A percentile compares a stretch with the other conserved stretches of the same genome.
Evolutionary conservation across 225 moss, liverwort and hornwort species (phyloP).

Genomic region (Antitrichia curtipendula): DNA sequence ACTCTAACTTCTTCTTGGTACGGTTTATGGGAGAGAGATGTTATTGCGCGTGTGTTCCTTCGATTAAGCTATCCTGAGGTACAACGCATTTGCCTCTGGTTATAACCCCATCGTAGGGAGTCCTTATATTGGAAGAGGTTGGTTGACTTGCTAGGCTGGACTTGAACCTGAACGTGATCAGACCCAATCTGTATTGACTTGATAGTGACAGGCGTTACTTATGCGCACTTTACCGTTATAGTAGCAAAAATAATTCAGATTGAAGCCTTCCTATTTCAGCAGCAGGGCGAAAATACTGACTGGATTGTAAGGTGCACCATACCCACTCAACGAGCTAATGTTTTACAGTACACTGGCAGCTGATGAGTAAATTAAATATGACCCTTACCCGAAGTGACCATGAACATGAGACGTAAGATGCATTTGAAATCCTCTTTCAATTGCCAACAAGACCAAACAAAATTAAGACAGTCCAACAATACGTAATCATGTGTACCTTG

Average conservation of each 20-base stretch:
- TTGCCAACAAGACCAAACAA: background rate
- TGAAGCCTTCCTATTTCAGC: background rate
- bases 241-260: background rate
- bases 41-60: background rate
- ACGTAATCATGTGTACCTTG: background rate
- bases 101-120: background rate
- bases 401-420: background rate
- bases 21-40: background rate
- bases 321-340: background rate
- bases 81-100: background rate
- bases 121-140: background rate
- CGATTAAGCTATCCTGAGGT: conserved; percentile 1
- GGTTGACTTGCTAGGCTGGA: background rate
- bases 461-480: background rate
- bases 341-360: background rate
- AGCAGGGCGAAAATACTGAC: background rate
- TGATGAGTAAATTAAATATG: background rate
- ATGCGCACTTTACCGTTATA: background rate
- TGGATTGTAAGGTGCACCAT: background rate
- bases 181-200: background rate
- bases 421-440: background rate
- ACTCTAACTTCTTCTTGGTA: background rate
- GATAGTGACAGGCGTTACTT: background rate
- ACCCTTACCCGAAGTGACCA: background rate
- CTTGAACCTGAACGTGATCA: background rate